A percentile compares a stretch with the other conserved stretches of the same genome.
These are phyloP conservation scores for Glarea lozoyensis DNA, from an alignment of 495 filamentous ascomycete species.

Conservation along the genomic window DNA sequence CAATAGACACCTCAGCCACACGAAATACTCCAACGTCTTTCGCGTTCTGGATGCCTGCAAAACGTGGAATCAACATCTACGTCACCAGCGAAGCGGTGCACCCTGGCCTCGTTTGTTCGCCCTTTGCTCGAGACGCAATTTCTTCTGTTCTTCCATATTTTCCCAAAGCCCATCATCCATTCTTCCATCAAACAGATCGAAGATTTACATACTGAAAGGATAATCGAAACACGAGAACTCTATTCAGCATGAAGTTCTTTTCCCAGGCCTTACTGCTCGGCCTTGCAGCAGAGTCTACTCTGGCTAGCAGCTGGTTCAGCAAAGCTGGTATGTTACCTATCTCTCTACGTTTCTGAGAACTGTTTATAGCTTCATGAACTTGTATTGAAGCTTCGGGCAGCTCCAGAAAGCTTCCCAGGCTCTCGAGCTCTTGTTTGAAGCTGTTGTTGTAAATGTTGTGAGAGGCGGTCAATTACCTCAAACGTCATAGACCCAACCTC, in stretches of 20 bases:
- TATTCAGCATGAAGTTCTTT: constrained; percentile 62
- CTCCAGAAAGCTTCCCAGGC: constrained; percentile 5
- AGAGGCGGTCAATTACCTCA: too few relatives aligned
- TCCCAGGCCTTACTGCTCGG: constrained; percentile 58
- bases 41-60: background rate
- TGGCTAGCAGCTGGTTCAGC: constrained; percentile 71
- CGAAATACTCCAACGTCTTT: too few relatives aligned
- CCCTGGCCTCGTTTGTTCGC: too few relatives aligned
- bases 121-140: too few relatives aligned
- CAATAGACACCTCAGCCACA: too few relatives aligned
- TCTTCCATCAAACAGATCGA: constrained; percentile 4
- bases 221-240: constrained; percentile 1
- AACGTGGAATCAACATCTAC: background rate
- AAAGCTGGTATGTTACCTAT: constrained; percentile 60
- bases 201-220: background rate
- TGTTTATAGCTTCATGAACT: background rate
- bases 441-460: too few relatives aligned
- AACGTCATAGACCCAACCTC: background rate
- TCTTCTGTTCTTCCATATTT: too few relatives aligned
- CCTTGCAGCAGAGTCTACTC: constrained; percentile 57
- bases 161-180: background rate
- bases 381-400: background rate
- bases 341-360: background rate
- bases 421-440: background rate
- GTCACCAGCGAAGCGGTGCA: too few relatives aligned